phyloP scores from a whole-genome alignment of 2,329 filamentous ascomycete species.

The Zymoseptoria ardabiliae region DNA sequence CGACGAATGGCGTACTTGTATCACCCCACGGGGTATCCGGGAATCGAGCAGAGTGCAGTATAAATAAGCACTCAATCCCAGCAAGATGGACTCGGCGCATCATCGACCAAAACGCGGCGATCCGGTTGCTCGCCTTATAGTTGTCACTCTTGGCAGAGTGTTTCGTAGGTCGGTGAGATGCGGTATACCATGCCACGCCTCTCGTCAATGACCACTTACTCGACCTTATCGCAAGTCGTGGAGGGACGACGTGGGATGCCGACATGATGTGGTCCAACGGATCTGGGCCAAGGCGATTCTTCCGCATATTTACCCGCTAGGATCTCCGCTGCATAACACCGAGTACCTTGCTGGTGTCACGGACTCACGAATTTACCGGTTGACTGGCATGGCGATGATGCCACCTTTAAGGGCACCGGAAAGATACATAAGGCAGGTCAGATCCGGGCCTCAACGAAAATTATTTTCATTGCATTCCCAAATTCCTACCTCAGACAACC shows the following conservation, averaged over 20 bases:
- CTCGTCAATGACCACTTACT: not conserved
- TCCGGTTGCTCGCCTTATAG: not conserved
- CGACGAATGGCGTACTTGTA: not conserved
- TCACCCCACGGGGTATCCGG: too few species aligned
- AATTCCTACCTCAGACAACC: not conserved
- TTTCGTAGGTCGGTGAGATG: not conserved
- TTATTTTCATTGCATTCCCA: not conserved
- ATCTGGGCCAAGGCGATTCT: not conserved
- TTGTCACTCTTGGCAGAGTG: not conserved
- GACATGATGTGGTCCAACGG: not conserved
- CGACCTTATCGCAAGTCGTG: not conserved
- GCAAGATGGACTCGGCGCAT: not conserved
- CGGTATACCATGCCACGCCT: not conserved
- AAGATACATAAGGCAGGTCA: not conserved
- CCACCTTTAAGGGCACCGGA: not conserved
- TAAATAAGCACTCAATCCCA: not conserved
- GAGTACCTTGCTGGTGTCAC: not conserved
- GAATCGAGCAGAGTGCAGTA: not conserved
- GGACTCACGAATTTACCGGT: not conserved
- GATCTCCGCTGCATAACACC: not conserved
- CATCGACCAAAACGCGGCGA: not conserved
- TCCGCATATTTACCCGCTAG: not conserved
- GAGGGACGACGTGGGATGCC: not conserved
- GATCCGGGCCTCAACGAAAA: not conserved
- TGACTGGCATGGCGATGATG: not conserved